phyloP scores from a whole-genome alignment of 106 monocot species.

The Chionographis japonica region DNA sequence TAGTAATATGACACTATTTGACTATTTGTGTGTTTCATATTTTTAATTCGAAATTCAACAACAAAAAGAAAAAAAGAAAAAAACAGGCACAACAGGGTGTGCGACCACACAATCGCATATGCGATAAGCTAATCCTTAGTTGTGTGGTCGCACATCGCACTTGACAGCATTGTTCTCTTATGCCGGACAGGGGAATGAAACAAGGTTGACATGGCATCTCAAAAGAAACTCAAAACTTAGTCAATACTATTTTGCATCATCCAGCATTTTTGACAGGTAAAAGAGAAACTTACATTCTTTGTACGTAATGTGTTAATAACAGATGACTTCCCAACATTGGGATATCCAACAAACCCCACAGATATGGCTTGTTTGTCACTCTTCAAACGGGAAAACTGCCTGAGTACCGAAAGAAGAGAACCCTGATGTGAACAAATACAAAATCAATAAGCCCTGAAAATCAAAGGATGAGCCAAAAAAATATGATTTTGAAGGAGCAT shows the following conservation, averaged over 20 bases:
- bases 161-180: too few species aligned
- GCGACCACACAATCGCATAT: too few species aligned
- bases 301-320: conserved; percentile 92
- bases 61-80: too few species aligned
- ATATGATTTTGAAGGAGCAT: not conserved
- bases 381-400: conserved; percentile 91
- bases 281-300: conserved; percentile 59
- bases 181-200: too few species aligned
- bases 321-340: conserved; percentile 99
- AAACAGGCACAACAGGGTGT: too few species aligned
- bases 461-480: not conserved
- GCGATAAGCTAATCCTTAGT: too few species aligned
- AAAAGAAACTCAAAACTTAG: not conserved
- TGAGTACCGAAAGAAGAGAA: conserved; percentile 82
- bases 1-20: too few species aligned
- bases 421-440: conserved; percentile 35
- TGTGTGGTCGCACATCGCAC: too few species aligned
- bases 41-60: too few species aligned
- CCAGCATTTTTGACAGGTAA: not conserved
- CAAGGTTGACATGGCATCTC: too few species aligned
- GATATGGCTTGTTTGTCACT: conserved; percentile 98
- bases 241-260: not conserved
- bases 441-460: not conserved
- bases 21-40: too few species aligned
- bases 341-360: conserved; percentile 99